Evolutionary conservation across 768 basidiomycete species (phyloP), one percentile per base, ranked within the genome.

Genomic region (Fomitopsis serialis): DNA sequence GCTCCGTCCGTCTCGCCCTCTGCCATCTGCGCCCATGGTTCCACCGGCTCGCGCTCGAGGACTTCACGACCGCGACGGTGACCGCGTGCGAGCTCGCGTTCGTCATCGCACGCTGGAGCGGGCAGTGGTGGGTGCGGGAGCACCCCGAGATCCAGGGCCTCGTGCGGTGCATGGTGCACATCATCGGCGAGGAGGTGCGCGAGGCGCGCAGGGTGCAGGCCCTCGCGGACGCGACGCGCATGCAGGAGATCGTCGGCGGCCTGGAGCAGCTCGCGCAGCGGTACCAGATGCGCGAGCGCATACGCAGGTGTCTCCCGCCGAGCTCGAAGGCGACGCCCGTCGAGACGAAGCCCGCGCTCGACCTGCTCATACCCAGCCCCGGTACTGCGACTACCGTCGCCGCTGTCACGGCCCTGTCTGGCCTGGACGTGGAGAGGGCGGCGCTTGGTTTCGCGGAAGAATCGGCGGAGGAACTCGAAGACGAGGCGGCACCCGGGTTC

Each of bases 21-120:
- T 73, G 79, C 46, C 79, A 90, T 65, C 74, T 91, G 24, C 78
- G 82, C 23, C 79, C 84, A 9, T 89, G 85, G 82, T 82, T 89
- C 69, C 79, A 85, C 62, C 68, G 64, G 46, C 71, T 71, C 52
- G 72, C 82, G 37, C 54, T 64, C 37, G 65, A 71, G 48, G 72
- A 76, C 58, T 70, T 73, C 62, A 57, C 66, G n/a, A 60, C 55
- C 29, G 71, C 76, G 21, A 71, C 70, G 0, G 66, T 68, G 47
- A 67, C 64, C n/a, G 66, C 73, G 43, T 67, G 68, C 45, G 69
- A 68, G 50, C 64, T 71, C 32, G 66, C 69, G 23, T 66, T 63
- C 50, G 62, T 68, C 42, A 67, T 73, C 47, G 66, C 72, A 29
- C 53, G 63, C 44, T 89, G 87, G 87, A 84, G 85, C 22, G 80